These are phyloP conservation scores for Brassica hybrid DNA, from an alignment of 441 rosid species.

Conservation along the genomic window DNA sequence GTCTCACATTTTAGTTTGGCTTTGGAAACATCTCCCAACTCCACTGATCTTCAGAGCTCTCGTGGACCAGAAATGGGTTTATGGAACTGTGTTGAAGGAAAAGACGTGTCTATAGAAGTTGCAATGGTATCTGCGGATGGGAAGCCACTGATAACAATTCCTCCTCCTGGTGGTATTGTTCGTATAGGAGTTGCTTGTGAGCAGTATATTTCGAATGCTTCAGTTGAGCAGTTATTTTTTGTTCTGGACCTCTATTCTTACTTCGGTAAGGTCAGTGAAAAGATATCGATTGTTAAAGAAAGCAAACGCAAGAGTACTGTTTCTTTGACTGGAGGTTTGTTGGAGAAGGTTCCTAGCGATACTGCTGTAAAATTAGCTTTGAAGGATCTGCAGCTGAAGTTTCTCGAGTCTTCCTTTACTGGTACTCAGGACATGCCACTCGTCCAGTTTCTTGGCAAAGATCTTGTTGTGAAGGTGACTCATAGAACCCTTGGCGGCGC, in stretches of 20 bases:
- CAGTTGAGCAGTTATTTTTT: constrained; percentile 94
- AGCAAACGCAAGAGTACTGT: constrained; percentile 53
- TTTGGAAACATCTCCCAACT: constrained; percentile 68
- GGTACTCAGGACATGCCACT: constrained; percentile 76
- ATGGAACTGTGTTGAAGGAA: constrained; percentile 89
- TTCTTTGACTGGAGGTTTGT: constrained; percentile 57
- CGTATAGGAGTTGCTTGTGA: constrained; percentile 89
- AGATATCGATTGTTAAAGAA: constrained; percentile 70
- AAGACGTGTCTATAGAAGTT: constrained; percentile 70
- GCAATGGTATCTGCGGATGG: constrained; percentile 98
- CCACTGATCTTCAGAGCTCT: constrained; percentile 44
- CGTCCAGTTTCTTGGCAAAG: constrained; percentile 87
- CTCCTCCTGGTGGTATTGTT: constrained; percentile 97
- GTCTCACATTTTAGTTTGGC: constrained; percentile 74
- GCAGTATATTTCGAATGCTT: constrained; percentile 85
- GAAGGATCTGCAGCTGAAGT: constrained; percentile 76
- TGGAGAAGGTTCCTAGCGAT: constrained; percentile 96
- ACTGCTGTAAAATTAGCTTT: constrained; percentile 84
- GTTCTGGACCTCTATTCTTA: constrained; percentile 87
- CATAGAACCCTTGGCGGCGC: constrained; percentile 99
- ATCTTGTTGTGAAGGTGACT: constrained; percentile 75
- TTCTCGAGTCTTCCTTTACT: constrained; percentile 74
- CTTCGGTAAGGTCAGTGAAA: constrained; percentile 81
- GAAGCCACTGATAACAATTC: constrained; percentile 71
- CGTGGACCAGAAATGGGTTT: constrained; percentile 50